These are phyloP conservation scores for Clonostachys rhizophaga DNA, from an alignment of 2,329 filamentous ascomycete genomes.

Conservation along the genomic window DNA sequence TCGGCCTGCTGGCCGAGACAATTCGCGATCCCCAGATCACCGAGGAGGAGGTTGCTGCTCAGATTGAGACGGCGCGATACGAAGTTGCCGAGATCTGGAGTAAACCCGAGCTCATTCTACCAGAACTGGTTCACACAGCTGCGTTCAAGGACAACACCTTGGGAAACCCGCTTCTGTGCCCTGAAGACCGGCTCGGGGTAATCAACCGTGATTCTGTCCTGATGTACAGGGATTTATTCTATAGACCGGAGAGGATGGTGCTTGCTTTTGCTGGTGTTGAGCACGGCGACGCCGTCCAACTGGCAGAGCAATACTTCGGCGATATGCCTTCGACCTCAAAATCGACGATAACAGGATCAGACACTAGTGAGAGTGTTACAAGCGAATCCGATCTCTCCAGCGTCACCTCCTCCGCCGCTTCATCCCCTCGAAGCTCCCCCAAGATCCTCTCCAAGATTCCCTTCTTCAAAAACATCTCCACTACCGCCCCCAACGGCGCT, in stretches of 20 bases:
- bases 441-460: conserved; percentile 78
- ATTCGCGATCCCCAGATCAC: conserved; percentile 83
- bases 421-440: conserved; percentile 40
- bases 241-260: conserved; percentile 85
- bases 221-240: conserved; percentile 79
- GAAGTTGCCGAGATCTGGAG: conserved; percentile 98
- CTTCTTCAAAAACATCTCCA: conserved; percentile 85
- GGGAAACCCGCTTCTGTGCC: conserved; percentile 89
- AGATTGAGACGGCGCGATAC: conserved; percentile 88
- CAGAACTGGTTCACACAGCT: conserved; percentile 91
- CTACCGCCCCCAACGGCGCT: conserved; percentile 57
- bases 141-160: conserved; percentile 95
- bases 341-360: conserved; percentile 50
- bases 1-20: conserved; percentile 86
- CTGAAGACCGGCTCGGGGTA: conserved; percentile 69
- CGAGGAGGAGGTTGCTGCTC: conserved; percentile 79
- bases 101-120: conserved; percentile 92
- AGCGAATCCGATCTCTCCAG: background rate
- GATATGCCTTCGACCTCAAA: conserved; percentile 64
- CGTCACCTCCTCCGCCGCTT: conserved; percentile 20
- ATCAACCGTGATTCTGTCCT: conserved; percentile 73
- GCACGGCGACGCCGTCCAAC: conserved; percentile 71
- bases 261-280: conserved; percentile 91
- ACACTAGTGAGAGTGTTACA: conserved; percentile 42
- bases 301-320: conserved; percentile 85